Evolutionary conservation across 2,329 filamentous ascomycete genomes (phyloP), one percentile per base, ranked within the genome.

Genomic region (Clarireedia homoeocarpa): DNA sequence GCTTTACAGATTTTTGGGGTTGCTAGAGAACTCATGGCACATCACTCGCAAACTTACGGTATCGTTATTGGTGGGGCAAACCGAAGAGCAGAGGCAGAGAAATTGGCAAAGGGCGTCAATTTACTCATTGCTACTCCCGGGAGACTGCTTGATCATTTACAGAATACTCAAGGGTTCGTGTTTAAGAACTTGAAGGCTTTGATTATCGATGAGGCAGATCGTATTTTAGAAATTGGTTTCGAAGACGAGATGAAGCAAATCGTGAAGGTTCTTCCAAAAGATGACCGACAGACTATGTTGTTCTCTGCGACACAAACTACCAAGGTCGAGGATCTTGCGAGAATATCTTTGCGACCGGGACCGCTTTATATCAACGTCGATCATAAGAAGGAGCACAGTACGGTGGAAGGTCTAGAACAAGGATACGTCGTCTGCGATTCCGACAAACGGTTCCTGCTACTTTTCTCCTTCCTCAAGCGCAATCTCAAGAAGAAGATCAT

Each of bases 221-320:
- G 94, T 48, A 96, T 99, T 61, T 77, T 99, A 46, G 94, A 99
- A 74, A 89, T 96, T 60, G 92, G 94, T 66, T 99, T 99, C 78
- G 94, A 99, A 72, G 94, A 97, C 68, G 94, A 99, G 75, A 96
- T 99, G 88, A 82, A 89, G 62, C 87, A 95, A 71, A 96, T 99
- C 64, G 86, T 97, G 72, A 95, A 95, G 78, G 94, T 97, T 55
- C 76, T 97, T 17, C 89, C 91, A 48, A 87, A 86, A 63, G 85
- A 95, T 57, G 84, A 91, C 63, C 79, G 94, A 58, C 92, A 97
- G 73, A 96, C 91, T 0, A 94, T 95, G 86, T 82, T 99, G n/a
- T 99, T 99, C 78, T 96, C 91, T 14, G 94, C 94, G 14, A 99
- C 94, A 4, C 94, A 97, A 73, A 99, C 94, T 3, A 97, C 92